Evolutionary conservation across 2,329 filamentous ascomycete species (phyloP), one percentile per base, ranked within the genome.

Genomic region (Diaporthe sp.): DNA sequence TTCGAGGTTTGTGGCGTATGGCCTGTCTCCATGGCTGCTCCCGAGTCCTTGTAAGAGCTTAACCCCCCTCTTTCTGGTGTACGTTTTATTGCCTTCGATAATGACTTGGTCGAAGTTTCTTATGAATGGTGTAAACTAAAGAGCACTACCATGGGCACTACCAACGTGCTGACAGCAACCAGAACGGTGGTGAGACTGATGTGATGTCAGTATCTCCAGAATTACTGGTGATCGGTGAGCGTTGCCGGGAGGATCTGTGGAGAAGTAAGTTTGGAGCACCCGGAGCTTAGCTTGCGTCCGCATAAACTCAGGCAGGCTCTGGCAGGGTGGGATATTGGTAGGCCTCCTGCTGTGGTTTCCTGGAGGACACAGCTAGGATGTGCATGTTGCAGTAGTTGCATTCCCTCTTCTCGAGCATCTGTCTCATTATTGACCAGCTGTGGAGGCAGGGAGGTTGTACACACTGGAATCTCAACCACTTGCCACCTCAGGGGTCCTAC

Each of bases 171-270:
- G 46, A 4, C 8, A 28, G 22, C 22, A 17, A 12, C 12, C 19
- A 39, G 46, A 17, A 28, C 3, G n/a, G 65, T 68, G 65, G 31
- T 34, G 46, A 53, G 13, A 53, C 31, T 53, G 31, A 68, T 22
- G 62, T 68, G 31, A 68, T 31, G 65, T 68, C 65, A n/a, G n/a
- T 25, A 39, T 39, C 65, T 55, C 65, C 46, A 53, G 46, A 39
- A 53, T 28, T 19, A 53, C 44, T 39, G 31, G 22, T 53, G 46
- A 68, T 53, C 46, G n/a, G 22, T 31, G 9, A 46, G 39, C 15
- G 31, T 9, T 49, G 42, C 46, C 31, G 31, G 65, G 31, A 39
- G 28, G 31, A 68, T 28, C 46, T 46, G 65, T 68, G 65, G 28
- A 37, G 65, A 68, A 39, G 12, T 39, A 53, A 39, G 46, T 53